Conservation (phyloP, 805 yeast genomes). For the Candida suzukii region DNA sequence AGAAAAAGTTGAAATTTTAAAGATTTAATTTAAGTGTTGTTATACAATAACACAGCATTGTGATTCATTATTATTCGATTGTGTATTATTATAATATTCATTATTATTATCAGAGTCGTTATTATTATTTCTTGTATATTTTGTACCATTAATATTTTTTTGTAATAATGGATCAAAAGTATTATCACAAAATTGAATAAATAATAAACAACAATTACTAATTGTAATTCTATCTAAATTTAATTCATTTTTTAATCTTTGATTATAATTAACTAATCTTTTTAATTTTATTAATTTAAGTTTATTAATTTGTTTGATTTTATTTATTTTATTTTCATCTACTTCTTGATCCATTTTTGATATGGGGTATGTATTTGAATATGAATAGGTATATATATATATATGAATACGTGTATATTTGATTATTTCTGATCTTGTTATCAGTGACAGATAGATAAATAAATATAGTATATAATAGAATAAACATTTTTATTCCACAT, state of each 20-base stretch:
- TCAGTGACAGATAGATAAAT: too few species aligned
- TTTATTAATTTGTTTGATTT: conserved; percentile 33
- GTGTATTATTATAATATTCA: neutral
- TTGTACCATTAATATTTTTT: conserved; percentile 2
- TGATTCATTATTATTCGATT: neutral
- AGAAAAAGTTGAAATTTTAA: neutral
- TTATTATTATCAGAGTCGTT: conserved; percentile 1
- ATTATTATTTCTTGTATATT: conserved; percentile 39
- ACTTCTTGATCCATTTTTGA: neutral
- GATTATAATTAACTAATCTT: conserved; percentile 52
- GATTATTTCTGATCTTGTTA: too few species aligned
- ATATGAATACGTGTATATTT: neutral
- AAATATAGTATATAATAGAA: too few species aligned
- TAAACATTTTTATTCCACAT: too few species aligned
- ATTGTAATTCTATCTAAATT: conserved; percentile 54
- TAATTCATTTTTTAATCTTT: conserved; percentile 43
- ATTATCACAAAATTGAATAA: conserved; percentile 35
- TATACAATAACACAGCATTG: conserved; percentile 25
- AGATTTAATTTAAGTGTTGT: conserved; percentile 5
- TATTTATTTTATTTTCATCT: neutral
- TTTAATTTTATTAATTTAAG: conserved; percentile 45
- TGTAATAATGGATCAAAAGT: conserved; percentile 44
- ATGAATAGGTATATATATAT: neutral
- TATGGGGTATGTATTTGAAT: too few species aligned
- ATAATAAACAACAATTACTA: conserved; percentile 48